Conservation (phyloP, 345 rosid genomes). For the Turnera subulata region DNA sequence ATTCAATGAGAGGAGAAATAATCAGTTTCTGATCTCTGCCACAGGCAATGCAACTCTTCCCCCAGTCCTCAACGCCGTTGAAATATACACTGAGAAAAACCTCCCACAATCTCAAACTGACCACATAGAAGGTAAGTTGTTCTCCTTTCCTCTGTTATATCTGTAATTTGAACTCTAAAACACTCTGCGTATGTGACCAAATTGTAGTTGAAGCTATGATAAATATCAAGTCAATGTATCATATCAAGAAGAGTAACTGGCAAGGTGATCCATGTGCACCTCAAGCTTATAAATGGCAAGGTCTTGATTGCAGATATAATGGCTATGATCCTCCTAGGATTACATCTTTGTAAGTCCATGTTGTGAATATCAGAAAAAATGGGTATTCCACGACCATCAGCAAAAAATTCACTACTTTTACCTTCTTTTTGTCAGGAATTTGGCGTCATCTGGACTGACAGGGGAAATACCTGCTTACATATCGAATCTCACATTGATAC, state of each 20-base stretch:
- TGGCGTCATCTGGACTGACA: conserved; percentile 42
- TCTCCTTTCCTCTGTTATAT: too few species aligned
- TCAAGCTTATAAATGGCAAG: conserved; percentile 40
- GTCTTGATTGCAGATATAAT: conserved; percentile 38
- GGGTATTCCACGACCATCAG: too few species aligned
- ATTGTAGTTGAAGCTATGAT: conserved; percentile 35
- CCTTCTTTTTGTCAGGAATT: conserved; percentile 34
- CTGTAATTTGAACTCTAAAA: too few species aligned
- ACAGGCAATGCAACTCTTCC: conserved; percentile 41
- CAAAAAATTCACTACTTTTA: too few species aligned
- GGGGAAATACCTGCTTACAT: conserved; percentile 39
- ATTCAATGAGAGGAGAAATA: too few species aligned
- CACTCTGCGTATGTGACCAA: background rate
- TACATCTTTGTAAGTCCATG: conserved; percentile 49
- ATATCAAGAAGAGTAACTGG: conserved; percentile 40
- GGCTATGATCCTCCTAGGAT: conserved; percentile 24
- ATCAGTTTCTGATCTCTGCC: too few species aligned
- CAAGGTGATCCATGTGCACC: conserved; percentile 62
- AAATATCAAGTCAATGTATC: conserved; percentile 31
- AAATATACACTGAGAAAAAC: conserved; percentile 28
- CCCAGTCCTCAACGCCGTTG: conserved; percentile 52
- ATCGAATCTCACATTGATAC: too few species aligned
- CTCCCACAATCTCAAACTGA: conserved; percentile 28
- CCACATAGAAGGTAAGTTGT: conserved; percentile 38
- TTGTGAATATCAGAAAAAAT: too few species aligned